phyloP scores from a whole-genome alignment of 2,329 filamentous ascomycete species.

The Nectriaceae sp. region DNA sequence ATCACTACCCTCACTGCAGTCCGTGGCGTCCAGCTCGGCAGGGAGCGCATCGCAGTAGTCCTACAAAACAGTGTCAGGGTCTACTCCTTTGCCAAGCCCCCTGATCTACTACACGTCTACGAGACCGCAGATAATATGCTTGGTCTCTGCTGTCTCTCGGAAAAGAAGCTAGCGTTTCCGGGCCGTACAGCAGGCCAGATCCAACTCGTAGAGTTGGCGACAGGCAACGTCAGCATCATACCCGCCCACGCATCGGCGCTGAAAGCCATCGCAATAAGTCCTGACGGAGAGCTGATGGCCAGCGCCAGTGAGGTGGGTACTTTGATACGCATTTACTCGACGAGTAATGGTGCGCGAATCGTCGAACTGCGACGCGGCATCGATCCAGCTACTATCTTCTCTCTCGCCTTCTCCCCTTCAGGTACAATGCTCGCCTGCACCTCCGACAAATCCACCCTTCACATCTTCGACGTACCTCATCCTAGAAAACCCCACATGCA shows the following conservation, averaged over 20 bases:
- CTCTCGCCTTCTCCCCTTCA: conserved; percentile 82
- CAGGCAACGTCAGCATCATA: conserved; percentile 87
- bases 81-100: conserved; percentile 75
- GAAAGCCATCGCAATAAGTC: conserved; percentile 76
- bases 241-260: conserved; percentile 83
- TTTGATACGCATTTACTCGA: conserved; percentile 82
- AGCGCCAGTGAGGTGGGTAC: conserved; percentile 93
- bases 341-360: conserved; percentile 75
- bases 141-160: conserved; percentile 77
- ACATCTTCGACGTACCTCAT: conserved; percentile 84
- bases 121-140: conserved; percentile 84
- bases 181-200: conserved; percentile 88
- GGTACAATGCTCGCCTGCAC: conserved; percentile 83
- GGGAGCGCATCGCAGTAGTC: conserved; percentile 76
- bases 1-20: conserved; percentile 82
- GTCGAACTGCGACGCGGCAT: conserved; percentile 86
- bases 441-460: conserved; percentile 93
- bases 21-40: conserved; percentile 75
- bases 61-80: conserved; percentile 80
- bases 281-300: conserved; percentile 78
- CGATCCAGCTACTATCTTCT: conserved; percentile 85
- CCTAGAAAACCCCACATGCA: conserved; percentile 42
- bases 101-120: conserved; percentile 71
- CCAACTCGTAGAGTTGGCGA: conserved; percentile 78
- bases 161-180: conserved; percentile 77